phyloP scores from a whole-genome alignment of 1,284 basidiomycete species.

The Moniliella sp. region DNA sequence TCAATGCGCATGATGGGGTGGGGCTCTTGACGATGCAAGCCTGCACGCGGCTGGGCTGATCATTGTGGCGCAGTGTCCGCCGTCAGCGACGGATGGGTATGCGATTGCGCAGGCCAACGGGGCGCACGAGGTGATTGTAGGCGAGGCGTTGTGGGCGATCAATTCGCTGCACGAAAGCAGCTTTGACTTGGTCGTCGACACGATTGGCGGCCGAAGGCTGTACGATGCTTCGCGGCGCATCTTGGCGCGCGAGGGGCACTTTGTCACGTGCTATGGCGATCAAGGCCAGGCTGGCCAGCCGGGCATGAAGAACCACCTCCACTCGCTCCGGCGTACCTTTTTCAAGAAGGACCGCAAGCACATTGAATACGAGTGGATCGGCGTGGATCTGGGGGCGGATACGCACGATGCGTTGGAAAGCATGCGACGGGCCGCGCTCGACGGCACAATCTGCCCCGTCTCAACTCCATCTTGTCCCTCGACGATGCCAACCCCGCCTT shows the following conservation, averaged over 20 bases:
- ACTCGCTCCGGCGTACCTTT: conserved; percentile 32
- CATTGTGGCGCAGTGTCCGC: conserved; percentile 35
- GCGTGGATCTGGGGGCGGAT: conserved; percentile 21
- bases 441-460: conserved; percentile 24
- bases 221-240: conserved; percentile 36
- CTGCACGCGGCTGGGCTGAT: conserved; percentile 29
- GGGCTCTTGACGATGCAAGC: conserved; percentile 36
- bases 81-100: conserved; percentile 26
- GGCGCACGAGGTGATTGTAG: conserved; percentile 35
- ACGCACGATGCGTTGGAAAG: conserved; percentile 23
- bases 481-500: conserved; percentile 24
- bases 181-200: conserved; percentile 34
- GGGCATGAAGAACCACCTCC: conserved; percentile 25
- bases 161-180: conserved; percentile 35
- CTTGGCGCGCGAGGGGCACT: conserved; percentile 31
- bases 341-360: conserved; percentile 36
- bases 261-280: conserved; percentile 33
- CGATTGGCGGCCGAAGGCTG: conserved; percentile 25
- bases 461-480: conserved; percentile 23
- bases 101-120: conserved; percentile 32
- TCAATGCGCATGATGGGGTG: conserved; percentile 36
- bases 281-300: conserved; percentile 23
- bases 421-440: conserved; percentile 18
- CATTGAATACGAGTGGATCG: conserved; percentile 33
- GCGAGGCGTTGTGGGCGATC: conserved; percentile 35